Base-by-base conservation (phyloP, 2,329 filamentous ascomycete genomes). In the Exserohilum turcica region DNA sequence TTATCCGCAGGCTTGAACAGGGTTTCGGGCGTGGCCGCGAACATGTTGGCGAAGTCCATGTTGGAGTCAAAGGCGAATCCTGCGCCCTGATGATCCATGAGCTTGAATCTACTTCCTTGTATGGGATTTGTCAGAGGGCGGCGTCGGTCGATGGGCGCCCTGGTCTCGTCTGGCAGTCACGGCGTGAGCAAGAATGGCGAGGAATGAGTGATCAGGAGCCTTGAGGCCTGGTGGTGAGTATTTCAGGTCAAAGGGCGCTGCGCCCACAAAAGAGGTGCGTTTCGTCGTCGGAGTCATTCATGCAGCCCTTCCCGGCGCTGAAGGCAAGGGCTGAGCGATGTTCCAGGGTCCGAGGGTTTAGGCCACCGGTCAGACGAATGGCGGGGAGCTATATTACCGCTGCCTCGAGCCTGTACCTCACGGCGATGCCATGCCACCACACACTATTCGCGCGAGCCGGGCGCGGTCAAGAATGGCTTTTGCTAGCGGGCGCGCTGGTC, bases 11-110 rank as follows among this genome's bases (percentile, higher is more conserved):
- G 59, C 64, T 72, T 56, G 52, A 63, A 68, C 44, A 62, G 42
- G 43, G 54, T 52, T 50, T 58, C 54, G 49, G 63, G 52, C 58
- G 64, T 64, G 40, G 42, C 42, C 42, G 58, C 52, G 50, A 69
- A 69, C 43, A 62, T 59, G 43, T 60, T 62, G 48, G 53, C 57
- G 54, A 72, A 73, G 52, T 72, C 66, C 65, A 73, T 66, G 43
- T 56, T 63, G 45, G 59, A 52, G 54, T 69, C 68, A 65, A 71
- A 71, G 56, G 67, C 63, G 59, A 71, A 70, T 42, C 49, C 59
- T 61, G 65, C 61, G 61, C 64, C 64, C 64, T 67, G 60, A 44
- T 56, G 56, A 40, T 58, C 65, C 65, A 67, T 67, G 60, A 42
- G 52, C 47, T 42, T 37, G 16, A 53, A 45, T 39, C 54, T 53